Conservation (phyloP, 805 yeast species). For the Candida oleophila region DNA sequence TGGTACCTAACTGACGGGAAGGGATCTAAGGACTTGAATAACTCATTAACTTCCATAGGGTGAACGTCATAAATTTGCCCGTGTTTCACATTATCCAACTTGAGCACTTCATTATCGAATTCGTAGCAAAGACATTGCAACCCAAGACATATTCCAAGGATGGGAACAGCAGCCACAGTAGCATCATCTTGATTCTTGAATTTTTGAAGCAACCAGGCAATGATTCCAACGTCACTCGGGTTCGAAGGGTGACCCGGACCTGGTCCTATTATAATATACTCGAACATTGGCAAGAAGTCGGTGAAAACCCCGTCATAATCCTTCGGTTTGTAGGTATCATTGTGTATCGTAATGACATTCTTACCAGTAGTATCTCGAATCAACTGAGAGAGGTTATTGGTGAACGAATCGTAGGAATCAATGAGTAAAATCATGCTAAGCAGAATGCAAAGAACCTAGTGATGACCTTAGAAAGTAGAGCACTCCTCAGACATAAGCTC, state of each 20-base stretch:
- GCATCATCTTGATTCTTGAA: constrained; percentile 11
- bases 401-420: constrained; percentile 95
- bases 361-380: constrained; percentile 52
- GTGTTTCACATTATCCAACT: constrained; percentile 65
- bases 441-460: background rate
- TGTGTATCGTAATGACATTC: constrained; percentile 58
- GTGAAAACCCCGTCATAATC: constrained; percentile 36
- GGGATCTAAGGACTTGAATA: constrained; percentile 29
- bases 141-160: constrained; percentile 91
- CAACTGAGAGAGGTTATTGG: constrained; percentile 72
- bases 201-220: constrained; percentile 52
- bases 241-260: constrained; percentile 91
- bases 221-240: constrained; percentile 67
- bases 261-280: constrained; percentile 87
- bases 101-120: constrained; percentile 55
- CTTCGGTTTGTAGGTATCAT: constrained; percentile 48
- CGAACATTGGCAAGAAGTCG: constrained; percentile 50
- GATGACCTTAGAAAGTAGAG: too few relatives aligned
- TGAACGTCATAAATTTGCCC: constrained; percentile 73
- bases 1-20: constrained; percentile 86
- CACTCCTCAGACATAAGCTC: too few relatives aligned
- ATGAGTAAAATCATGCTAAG: constrained; percentile 57
- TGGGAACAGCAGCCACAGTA: constrained; percentile 46
- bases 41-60: constrained; percentile 23
- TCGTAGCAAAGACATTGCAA: constrained; percentile 76